These are phyloP conservation scores for Mrakia hoshinonis DNA, from an alignment of 768 basidiomycete genomes.

Conservation along the genomic window DNA sequence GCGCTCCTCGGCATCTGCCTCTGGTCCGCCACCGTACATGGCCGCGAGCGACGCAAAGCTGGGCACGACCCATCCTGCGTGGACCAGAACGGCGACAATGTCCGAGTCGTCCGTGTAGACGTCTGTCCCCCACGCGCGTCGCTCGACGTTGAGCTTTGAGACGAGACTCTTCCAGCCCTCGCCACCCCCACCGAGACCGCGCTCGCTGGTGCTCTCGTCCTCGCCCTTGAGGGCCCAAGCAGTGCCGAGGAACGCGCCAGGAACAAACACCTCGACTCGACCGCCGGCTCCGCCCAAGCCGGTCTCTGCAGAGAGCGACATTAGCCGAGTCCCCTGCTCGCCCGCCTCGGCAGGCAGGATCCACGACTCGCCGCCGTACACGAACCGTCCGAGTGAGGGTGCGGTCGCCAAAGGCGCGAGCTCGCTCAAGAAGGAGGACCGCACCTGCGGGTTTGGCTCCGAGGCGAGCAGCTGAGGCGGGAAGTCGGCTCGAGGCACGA, in stretches of 20 bases:
- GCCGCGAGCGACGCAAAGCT: slow-evolving; percentile 16
- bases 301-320: neutral
- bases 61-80: slow-evolving; percentile 42
- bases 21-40: neutral
- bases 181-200: neutral
- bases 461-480: slow-evolving; percentile 6
- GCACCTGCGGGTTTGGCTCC: slow-evolving; percentile 22
- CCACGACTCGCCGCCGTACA: slow-evolving; percentile 23
- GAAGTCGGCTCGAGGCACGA: slow-evolving; percentile 7
- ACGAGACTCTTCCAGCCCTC: slow-evolving; percentile 22
- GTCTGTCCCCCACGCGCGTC: slow-evolving; percentile 44
- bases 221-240: slow-evolving; percentile 18
- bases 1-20: neutral
- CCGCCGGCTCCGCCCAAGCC: slow-evolving; percentile 12
- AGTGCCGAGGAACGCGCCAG: slow-evolving; percentile 9
- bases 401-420: neutral
- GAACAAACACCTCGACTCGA: slow-evolving; percentile 25
- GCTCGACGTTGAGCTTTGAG: slow-evolving; percentile 24
- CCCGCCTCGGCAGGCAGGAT: slow-evolving; percentile 23
- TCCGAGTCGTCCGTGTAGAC: slow-evolving; percentile 47
- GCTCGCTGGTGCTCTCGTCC: neutral
- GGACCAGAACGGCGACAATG: slow-evolving; percentile 40
- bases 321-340: neutral
- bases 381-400: slow-evolving; percentile 23
- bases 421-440: slow-evolving; percentile 18